Base-by-base conservation (phyloP, 2,329 filamentous ascomycete species). In the Fusarium nisikadoi region DNA sequence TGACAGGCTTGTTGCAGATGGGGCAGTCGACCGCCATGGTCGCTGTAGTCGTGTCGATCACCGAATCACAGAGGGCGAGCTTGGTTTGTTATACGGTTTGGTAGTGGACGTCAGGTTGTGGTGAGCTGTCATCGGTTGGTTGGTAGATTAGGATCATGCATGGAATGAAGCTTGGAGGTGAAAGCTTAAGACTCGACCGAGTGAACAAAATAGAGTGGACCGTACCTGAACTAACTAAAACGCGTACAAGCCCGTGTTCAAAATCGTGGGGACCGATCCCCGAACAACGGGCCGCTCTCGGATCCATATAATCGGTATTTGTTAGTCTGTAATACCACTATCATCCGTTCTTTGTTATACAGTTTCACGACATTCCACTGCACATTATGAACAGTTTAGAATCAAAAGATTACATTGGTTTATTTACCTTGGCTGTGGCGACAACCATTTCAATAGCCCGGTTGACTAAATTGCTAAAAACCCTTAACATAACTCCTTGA, bases 1-100 rank as follows among this genome's bases (percentile, higher is more conserved):
- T 91, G 76, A 96, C 93, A 62, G 87, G 85, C 76, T 92, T 92
- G 78, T 89, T 86, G 84, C 94, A 97, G 73, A 95, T 93, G 20
- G 94, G 94, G 79, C 94, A 97, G 76, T 90, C 88, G 75, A 97
- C 93, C 78, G 81, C 77, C 81, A 82, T 82, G 65, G 56, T 66
- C 41, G 65, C 25, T 33, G 47, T 42, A 33, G 8, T 27, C 39
- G 29, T 41, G 35, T 45, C 62, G 42, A 64, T 73, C 39, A 43
- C 53, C 52, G 49, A 55, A 46, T 39, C 45, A 60, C 58, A 60
- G 38, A 42, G 33, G 17, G 17, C 43, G 45, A 19, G 14, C 45
- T 60, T 20, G 23, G 9, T 31, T 31, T 17, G 27, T 29, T 53
- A 67, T 38, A 46, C 19, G 39, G 50, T 20, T 33, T 23, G 29